Evolutionary conservation across 257 asterid species (phyloP), one percentile per base, ranked within the genome.

Genomic region (Capsicum chinense): DNA sequence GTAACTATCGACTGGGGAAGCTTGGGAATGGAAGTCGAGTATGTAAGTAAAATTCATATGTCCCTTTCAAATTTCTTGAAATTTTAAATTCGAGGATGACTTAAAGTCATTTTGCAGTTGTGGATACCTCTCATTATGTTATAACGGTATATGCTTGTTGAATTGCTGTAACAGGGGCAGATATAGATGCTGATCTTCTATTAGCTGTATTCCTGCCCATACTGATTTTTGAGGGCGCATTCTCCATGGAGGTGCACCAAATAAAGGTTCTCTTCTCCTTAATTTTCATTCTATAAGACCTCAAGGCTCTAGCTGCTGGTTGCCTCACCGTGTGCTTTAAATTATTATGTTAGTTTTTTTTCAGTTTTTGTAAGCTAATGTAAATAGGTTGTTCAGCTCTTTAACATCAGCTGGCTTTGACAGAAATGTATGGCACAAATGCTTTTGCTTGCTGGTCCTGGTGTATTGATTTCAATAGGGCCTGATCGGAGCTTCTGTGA

Each of bases 361-460:
- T 19, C 37, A 74, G 7, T 48, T 50, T 74, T 5, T 74, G 13
- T 50, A 1, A 74, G 81, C 17, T 50, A 50, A 50, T 50, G 62
- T 21, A 39, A 47, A 48, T 73, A 19, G 2, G 80, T 44, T 71
- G 11, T 47, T 47, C 80, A 73, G 19, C 21, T 74, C 13, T 6
- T 74, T 50, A 70, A 52, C 39, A 63, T 26, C n/a, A 50, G 79
- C 52, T 3, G 60, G 10, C 9, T 39, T 82, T 82, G 6, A 73
- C 85, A 82, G 85, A 21, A 21, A 21, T 21, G 21, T 21, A 21
- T 21, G 21, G 21, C 21, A 21, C 21, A 21, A 64, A 82, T 82
- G 85, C 79, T 67, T 82, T 73, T 82, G 37, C 85, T 82, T 66
- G 85, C 85, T 67, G 80, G 85, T n/a, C 85, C 85, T 68, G 85